phyloP scores from a whole-genome alignment of 306 rosid species.

The Amphicarpaea edgeworthii region DNA sequence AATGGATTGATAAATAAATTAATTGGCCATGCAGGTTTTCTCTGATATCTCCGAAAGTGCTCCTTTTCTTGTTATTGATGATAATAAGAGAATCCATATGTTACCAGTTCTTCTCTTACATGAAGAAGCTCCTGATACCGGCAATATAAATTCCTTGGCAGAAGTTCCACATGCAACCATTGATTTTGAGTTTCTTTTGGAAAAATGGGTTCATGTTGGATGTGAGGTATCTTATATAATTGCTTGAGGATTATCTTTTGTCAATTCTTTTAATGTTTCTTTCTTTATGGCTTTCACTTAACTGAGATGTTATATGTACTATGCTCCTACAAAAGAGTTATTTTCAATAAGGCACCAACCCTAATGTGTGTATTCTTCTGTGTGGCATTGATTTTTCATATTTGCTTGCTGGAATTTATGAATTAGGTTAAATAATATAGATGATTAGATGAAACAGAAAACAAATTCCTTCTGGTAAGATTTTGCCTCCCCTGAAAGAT shows the following conservation, averaged over 20 bases:
- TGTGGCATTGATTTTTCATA: conserved; percentile 7
- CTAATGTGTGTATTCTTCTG: conserved; percentile 22
- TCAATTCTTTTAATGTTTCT: conserved; percentile 27
- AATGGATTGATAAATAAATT: conserved; percentile 21
- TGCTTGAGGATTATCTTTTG: conserved; percentile 33
- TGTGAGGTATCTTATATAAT: conserved; percentile 72
- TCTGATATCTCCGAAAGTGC: conserved; percentile 54
- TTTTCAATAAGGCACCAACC: conserved; percentile 16
- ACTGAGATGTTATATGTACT: conserved; percentile 9
- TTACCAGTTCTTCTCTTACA: conserved; percentile 60
- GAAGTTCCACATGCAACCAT: conserved; percentile 59
- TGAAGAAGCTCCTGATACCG: conserved; percentile 59
- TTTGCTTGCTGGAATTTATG: conserved; percentile 28
- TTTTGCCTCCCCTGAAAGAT: conserved; percentile 25
- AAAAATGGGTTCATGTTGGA: conserved; percentile 90
- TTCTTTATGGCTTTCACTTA: neutral
- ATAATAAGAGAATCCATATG: conserved; percentile 60
- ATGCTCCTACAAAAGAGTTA: neutral
- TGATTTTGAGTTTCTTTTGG: conserved; percentile 69
- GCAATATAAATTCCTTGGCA: conserved; percentile 51
- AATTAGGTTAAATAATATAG: conserved; percentile 9
- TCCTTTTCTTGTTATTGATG: conserved; percentile 71
- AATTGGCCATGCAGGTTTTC: conserved; percentile 59
- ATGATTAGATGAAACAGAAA: conserved; percentile 19
- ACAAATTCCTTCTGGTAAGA: conserved; percentile 4